These are phyloP conservation scores for Coemansia aciculifera DNA, from an alignment of 192 early-diverging fungal species.

Conservation along the genomic window DNA sequence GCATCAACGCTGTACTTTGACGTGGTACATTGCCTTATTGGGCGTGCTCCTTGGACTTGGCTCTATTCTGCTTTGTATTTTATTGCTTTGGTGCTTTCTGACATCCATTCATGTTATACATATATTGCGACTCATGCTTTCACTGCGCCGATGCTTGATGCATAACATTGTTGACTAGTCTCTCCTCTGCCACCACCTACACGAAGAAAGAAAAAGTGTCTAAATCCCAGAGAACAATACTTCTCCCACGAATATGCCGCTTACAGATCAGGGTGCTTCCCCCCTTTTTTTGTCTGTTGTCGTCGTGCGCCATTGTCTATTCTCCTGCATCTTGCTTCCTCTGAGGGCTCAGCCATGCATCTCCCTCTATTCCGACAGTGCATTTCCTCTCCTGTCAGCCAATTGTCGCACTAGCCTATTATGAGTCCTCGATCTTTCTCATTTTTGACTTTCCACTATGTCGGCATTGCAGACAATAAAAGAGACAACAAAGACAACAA, in stretches of 20 bases:
- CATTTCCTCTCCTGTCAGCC: not conserved
- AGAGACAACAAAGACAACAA: not conserved
- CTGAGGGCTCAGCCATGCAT: not conserved
- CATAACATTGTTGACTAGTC: conserved; percentile 4
- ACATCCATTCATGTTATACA: conserved; percentile 6
- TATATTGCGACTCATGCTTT: conserved; percentile 3
- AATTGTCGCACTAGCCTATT: not conserved
- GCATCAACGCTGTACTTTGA: not conserved
- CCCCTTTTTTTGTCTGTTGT: not conserved
- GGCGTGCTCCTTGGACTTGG: conserved; percentile 1
- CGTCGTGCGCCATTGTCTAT: not conserved
- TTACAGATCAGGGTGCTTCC: not conserved
- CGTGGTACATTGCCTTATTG: conserved; percentile 1
- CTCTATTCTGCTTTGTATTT: not conserved
- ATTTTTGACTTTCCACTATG: not conserved
- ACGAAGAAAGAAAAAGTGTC: not conserved
- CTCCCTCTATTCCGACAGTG: not conserved
- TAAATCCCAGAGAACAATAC: not conserved
- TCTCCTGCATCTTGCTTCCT: not conserved
- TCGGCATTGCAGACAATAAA: not conserved
- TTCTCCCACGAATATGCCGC: conserved; percentile 3
- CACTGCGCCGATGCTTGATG: not conserved
- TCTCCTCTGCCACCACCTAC: not conserved
- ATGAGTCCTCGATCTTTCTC: not conserved
- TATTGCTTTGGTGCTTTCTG: not conserved